Evolutionary conservation across 148 eudicot species (phyloP), one percentile per base, ranked within the genome.

Genomic region (Suaeda aralocaspica): DNA sequence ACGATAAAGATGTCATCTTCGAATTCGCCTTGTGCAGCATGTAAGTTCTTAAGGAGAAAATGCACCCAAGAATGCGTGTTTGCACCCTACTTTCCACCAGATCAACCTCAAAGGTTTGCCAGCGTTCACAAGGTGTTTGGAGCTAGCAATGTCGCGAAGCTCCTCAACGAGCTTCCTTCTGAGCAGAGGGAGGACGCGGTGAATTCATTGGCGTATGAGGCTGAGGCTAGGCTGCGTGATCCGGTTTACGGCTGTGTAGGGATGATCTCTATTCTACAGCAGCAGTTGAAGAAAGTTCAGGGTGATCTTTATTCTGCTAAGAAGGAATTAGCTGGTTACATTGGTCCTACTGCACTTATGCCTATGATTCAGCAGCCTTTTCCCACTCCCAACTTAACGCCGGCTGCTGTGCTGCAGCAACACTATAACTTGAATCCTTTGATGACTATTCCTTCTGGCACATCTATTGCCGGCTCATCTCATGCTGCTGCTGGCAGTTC

Each of bases 201-300:
- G 3, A 89, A 87, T 61, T 87, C 97, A 1, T 67, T 91, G 0
- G 94, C 88, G 1, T 91, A 87, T 26, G 97, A 91, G 78, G 97
- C 97, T 0, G 92, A 88, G 59, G 83, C 85, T 0, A 78, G 97
- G 13, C 76, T 85, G 0, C 75, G 82, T 0, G 97, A 91, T 75
- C 94, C 97, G 1, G 97, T 91, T 0, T 91, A 91, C 14, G 97
- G 97, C 0, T 91, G 97, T 50, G 97, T 91, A 0, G 97, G 97
- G 10, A 73, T 85, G 6, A 89, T 91, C 11, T 87, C 92, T 4
- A 25, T 86, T 29, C 79, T 91, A 33, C 97, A 91, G 31, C 91
- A 91, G 34, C 66, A 52, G 49, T 82, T 91, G n/a, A 85, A 84
- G 71, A 84, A 84, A 53, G 78, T 87, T 30, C 92, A 87, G 58